Percentiles rank a stretch among this genome's conserved stretches.
These are phyloP conservation scores for Piedraia hortae DNA, from an alignment of 2,329 filamentous ascomycete species.

Conservation along the genomic window DNA sequence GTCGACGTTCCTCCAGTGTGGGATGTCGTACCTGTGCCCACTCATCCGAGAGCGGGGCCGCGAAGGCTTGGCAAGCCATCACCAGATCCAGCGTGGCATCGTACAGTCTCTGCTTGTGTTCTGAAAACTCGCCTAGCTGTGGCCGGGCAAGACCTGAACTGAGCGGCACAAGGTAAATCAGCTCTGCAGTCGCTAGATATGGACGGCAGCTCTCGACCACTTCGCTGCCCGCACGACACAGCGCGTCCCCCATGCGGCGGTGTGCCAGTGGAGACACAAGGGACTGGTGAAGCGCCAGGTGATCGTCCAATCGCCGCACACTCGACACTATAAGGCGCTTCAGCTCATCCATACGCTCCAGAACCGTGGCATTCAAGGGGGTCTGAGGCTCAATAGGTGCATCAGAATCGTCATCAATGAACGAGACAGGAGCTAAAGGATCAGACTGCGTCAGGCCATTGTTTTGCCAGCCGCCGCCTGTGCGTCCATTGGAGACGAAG, in stretches of 20 bases:
- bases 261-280: constrained; percentile 56
- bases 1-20: constrained; percentile 62
- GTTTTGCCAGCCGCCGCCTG: constrained; percentile 66
- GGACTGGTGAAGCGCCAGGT: constrained; percentile 49
- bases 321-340: constrained; percentile 64
- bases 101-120: constrained; percentile 80
- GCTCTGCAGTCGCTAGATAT: constrained; percentile 75
- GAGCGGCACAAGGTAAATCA: constrained; percentile 60
- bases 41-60: constrained; percentile 73
- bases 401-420: constrained; percentile 72
- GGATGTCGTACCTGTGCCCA: constrained; percentile 85
- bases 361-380: constrained; percentile 44
- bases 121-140: constrained; percentile 61
- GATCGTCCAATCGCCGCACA: constrained; percentile 68
- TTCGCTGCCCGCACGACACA: constrained; percentile 51
- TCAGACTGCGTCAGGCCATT: constrained; percentile 37
- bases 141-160: constrained; percentile 57
- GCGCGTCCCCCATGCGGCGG: constrained; percentile 49
- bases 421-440: constrained; percentile 32
- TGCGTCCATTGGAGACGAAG: constrained; percentile 62
- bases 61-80: constrained; percentile 69
- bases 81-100: constrained; percentile 79
- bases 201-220: constrained; percentile 72
- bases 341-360: constrained; percentile 64
- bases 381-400: constrained; percentile 41